Evolutionary conservation across 176 grass and related monocot species (phyloP), one percentile per base, ranked within the genome.

Genomic region (Alopecurus myosuroides): DNA sequence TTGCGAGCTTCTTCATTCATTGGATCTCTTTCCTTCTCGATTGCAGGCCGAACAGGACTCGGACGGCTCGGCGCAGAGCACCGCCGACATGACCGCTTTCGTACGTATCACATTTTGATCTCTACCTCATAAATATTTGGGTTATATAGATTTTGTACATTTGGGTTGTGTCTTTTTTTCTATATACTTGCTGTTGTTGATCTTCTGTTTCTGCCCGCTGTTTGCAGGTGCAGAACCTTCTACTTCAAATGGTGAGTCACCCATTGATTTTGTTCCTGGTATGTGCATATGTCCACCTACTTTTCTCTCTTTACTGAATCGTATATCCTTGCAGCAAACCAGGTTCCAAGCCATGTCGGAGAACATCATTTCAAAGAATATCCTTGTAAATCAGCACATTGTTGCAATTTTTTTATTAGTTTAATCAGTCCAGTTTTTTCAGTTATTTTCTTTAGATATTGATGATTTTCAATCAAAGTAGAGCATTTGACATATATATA

Each of bases 181-280:
- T 30, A 12, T 45, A 14, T 29, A 67, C 65, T 35, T 78, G n/a
- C 55, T 30, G 3, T 82, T 31, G 12, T 18, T 88, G 61, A 96
- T 72, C 22, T 66, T 56, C 37, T 41, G 11, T 77, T 42, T 53
- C 56, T 63, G 2, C 36, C 25, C 20, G 9, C 26, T 92, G 17
- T 57, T 90, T 86, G 72, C 86, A 98, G 96, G 91, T 98, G 39
- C 91, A 98, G 86, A 93, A 98, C 41, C 93, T 98, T 90, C 93
- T 98, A 8, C 36, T 89, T 76, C 91, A 98, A 82, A 98, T 95
- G 96, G 96, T 94, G 87, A 90, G 85, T 67, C 76, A 34, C 52
- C 76, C 42, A 34, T 60, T 30, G 25, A 9, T 44, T 18, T 53
- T 80, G 15, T 64, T 68, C 45, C 7, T 12, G 11, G 4, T 2